Evolutionary conservation across 139 green algal species (phyloP).

Genomic region (Ulvella scutata): DNA sequence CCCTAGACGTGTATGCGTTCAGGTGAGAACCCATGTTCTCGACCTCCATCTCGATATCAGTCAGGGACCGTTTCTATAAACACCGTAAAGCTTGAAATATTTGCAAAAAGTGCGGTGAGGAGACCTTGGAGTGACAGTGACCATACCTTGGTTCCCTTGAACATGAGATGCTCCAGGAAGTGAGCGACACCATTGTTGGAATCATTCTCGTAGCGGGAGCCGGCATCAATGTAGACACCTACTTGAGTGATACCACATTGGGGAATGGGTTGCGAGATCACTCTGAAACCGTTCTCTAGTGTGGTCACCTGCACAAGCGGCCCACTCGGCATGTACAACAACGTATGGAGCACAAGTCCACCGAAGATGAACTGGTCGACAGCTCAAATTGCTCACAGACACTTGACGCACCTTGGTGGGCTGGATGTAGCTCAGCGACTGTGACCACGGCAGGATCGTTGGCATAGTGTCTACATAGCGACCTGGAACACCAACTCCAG

Average conservation of each 20-base stretch:
- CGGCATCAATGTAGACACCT: slow-evolving; percentile 96
- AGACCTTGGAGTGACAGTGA: too few species aligned
- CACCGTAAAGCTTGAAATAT: too few species aligned
- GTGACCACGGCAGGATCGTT: not conserved
- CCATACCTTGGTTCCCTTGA: slow-evolving; percentile 94
- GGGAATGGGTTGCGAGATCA: slow-evolving; percentile 78
- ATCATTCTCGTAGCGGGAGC: slow-evolving; percentile 80
- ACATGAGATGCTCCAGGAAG: slow-evolving; percentile 98
- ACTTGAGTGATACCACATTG: slow-evolving; percentile 80
- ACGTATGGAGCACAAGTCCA: not conserved
- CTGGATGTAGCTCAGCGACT: not conserved
- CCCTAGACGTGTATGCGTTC: slow-evolving; percentile 94
- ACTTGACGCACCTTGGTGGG: not conserved
- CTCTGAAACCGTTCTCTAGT: slow-evolving; percentile 77
- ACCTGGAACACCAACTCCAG: not conserved
- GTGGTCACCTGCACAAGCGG: slow-evolving; percentile 75
- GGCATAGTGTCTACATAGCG: not conserved
- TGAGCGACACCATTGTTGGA: slow-evolving; percentile 89
- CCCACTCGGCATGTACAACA: too few species aligned
- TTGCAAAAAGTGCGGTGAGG: too few species aligned
- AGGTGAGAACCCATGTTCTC: slow-evolving; percentile 97
- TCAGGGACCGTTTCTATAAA: slow-evolving; percentile 50
- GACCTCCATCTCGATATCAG: slow-evolving; percentile 88
- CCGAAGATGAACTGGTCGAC: not conserved
- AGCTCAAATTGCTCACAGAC: too few species aligned